These are phyloP conservation scores for Pichia kluyveri DNA, from an alignment of 805 yeast genomes.

Conservation along the genomic window DNA sequence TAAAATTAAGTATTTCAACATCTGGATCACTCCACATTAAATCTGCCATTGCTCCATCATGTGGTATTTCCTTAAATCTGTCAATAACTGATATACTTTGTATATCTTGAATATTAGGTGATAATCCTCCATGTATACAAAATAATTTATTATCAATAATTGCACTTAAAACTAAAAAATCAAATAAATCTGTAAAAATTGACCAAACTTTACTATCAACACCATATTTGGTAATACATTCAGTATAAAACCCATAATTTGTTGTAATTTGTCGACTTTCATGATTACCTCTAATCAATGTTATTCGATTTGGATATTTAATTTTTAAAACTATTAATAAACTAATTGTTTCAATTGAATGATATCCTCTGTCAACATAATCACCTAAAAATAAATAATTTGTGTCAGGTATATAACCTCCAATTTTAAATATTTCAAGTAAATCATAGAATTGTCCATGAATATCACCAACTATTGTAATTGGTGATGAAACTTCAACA, in stretches of 20 bases:
- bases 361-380: conserved; percentile 92
- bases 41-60: conserved; percentile 99
- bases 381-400: conserved; percentile 91
- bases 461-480: conserved; percentile 94
- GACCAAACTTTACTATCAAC: conserved; percentile 69
- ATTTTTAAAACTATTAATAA: conserved; percentile 74
- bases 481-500: conserved; percentile 74
- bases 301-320: conserved; percentile 79
- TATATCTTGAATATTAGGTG: conserved; percentile 89
- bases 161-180: conserved; percentile 79
- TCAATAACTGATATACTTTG: conserved; percentile 90
- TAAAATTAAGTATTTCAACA: conserved; percentile 67
- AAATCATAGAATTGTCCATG: conserved; percentile 96
- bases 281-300: conserved; percentile 86
- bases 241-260: conserved; percentile 93
- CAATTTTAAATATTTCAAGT: conserved; percentile 85
- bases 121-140: conserved; percentile 94
- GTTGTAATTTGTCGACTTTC: conserved; percentile 96
- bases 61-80: conserved; percentile 91
- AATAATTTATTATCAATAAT: conserved; percentile 85
- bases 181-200: conserved; percentile 86
- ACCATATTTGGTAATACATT: conserved; percentile 85
- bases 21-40: conserved; percentile 99
- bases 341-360: conserved; percentile 87
- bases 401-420: conserved; percentile 89